phyloP scores from a whole-genome alignment of 2,329 filamentous ascomycete species.

The Cercospora zeae-maydis region DNA sequence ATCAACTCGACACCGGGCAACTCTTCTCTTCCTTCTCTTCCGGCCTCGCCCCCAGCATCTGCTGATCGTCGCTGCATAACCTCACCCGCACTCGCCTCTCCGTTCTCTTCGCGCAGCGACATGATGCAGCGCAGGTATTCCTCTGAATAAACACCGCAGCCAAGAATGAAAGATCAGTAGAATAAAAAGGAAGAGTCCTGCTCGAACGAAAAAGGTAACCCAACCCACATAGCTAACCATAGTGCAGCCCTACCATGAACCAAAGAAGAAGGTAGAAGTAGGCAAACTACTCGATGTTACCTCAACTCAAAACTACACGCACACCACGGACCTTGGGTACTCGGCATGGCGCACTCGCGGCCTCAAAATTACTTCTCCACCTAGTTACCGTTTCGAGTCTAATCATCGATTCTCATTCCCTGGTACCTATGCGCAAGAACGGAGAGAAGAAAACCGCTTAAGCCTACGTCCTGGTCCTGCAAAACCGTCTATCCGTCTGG shows the following conservation, averaged over 20 bases:
- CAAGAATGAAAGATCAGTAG: too few relatives aligned
- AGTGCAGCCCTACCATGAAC: too few relatives aligned
- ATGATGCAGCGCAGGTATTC: not conserved
- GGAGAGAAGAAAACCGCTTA: too few relatives aligned
- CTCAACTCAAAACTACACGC: not conserved
- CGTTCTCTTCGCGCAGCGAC: not conserved
- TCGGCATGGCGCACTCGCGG: not conserved
- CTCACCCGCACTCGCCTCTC: not conserved
- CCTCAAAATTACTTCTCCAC: not conserved
- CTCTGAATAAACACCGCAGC: too few relatives aligned
- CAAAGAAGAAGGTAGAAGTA: too few relatives aligned
- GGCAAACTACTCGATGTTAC: not conserved
- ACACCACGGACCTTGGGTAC: too few relatives aligned
- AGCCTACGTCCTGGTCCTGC: too few relatives aligned
- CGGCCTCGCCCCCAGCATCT: not conserved
- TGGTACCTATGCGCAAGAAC: not conserved
- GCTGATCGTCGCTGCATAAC: not conserved
- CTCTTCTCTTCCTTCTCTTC: not conserved
- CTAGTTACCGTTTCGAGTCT: not conserved
- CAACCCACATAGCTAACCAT: too few relatives aligned
- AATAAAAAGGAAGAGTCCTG: too few relatives aligned
- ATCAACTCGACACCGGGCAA: too few relatives aligned
- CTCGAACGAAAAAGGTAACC: too few relatives aligned
- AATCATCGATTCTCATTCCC: not conserved
- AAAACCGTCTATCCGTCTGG: too few relatives aligned